Conservation (phyloP, 805 yeast species). For the Yarrowia porcina region DNA sequence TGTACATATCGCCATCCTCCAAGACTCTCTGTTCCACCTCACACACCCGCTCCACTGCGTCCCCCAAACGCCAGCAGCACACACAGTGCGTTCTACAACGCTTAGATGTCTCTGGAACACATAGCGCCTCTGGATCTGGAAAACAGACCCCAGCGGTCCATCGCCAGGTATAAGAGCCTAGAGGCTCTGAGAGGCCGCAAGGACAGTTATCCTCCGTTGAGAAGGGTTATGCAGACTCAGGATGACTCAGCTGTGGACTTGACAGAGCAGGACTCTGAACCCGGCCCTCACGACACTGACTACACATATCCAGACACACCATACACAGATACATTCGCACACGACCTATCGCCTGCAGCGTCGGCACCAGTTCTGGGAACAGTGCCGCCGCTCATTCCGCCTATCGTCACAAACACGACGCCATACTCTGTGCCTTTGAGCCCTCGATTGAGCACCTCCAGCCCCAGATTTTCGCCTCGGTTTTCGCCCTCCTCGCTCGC, state of each 20-base stretch:
- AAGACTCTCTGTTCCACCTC: not conserved
- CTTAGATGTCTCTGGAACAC: conserved; percentile 12
- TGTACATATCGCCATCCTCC: too few species aligned
- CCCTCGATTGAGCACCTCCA: not conserved
- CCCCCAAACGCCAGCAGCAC: not conserved
- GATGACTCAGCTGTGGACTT: not conserved
- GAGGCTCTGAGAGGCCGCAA: conserved; percentile 9
- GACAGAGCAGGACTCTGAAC: not conserved
- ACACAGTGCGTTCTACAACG: not conserved
- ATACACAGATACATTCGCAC: too few species aligned
- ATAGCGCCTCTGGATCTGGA: conserved; percentile 12
- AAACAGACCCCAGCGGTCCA: not conserved
- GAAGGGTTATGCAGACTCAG: not conserved
- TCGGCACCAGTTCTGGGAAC: conserved; percentile 1
- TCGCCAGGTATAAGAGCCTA: conserved; percentile 12
- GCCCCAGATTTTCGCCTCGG: conserved; percentile 11
- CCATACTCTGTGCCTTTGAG: not conserved
- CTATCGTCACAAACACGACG: conserved; percentile 9
- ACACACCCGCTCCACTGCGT: too few species aligned
- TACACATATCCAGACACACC: not conserved
- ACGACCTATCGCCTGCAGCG: not conserved
- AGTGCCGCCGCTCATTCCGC: conserved; percentile 8
- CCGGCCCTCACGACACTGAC: not conserved
- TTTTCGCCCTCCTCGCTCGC: conserved; percentile 19
- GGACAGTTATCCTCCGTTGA: not conserved